Percentiles rank a stretch among this genome's conserved stretches.
phyloP scores from a whole-genome alignment of 2,329 filamentous ascomycete species.

The Pochonia chlamydosporia region DNA sequence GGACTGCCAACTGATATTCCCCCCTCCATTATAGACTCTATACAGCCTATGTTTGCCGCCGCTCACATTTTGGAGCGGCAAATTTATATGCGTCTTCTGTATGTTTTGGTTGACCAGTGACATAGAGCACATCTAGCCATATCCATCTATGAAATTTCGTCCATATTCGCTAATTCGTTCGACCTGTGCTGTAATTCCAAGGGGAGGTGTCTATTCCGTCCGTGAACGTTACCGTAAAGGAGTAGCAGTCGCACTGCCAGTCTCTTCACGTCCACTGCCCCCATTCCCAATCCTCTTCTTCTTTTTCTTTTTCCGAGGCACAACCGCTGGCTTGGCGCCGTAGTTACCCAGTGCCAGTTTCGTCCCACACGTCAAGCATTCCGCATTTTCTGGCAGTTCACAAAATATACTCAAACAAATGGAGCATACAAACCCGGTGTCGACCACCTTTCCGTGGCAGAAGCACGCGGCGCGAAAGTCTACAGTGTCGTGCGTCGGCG shows the following conservation, averaged over 20 bases:
- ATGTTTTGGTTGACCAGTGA: too few species aligned
- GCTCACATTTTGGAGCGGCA: too few species aligned
- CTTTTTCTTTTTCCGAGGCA: conserved; percentile 68
- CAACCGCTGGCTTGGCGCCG: conserved; percentile 69
- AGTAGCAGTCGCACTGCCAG: conserved; percentile 54
- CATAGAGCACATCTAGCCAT: too few species aligned
- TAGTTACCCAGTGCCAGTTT: conserved; percentile 71
- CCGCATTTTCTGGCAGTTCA: conserved; percentile 51
- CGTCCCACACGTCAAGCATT: conserved; percentile 80
- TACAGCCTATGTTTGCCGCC: too few species aligned
- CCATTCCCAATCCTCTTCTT: conserved; percentile 58
- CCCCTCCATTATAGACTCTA: too few species aligned
- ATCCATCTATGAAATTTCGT: too few species aligned
- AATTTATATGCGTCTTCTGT: too few species aligned
- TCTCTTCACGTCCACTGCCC: conserved; percentile 47
- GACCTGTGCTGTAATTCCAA: too few species aligned
- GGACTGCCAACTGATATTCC: too few species aligned
- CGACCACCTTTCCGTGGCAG: conserved; percentile 85
- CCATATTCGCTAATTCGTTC: too few species aligned
- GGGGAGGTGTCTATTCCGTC: not conserved
- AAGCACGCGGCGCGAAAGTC: conserved; percentile 99
- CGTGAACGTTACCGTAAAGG: conserved; percentile 36
- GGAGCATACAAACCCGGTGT: conserved; percentile 91
- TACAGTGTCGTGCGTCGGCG: conserved; percentile 77
- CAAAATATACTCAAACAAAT: conserved; percentile 96